Base-by-base conservation (phyloP, 352 stramenopile genomes). In the Halophytophthora polymorphica region DNA sequence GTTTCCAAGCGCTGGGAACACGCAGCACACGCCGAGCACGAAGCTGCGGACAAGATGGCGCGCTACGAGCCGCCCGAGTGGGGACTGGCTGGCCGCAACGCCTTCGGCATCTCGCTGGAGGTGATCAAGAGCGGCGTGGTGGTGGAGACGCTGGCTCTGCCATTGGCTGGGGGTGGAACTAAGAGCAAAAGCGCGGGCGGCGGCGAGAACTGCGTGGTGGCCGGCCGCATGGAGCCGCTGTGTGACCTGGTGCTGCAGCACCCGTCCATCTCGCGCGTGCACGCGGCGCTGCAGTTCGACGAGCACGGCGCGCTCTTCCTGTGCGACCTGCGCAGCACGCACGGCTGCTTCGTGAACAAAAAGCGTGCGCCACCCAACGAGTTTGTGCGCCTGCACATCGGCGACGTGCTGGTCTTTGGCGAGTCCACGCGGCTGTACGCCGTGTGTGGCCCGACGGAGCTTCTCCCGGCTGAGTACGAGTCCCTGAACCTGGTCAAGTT, bases 321-420 rank as follows among this genome's bases (percentile, higher is more conserved):
- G 31, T 57, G 70, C 38, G 88, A 96, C 61, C 48, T 88, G 21
- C 58, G 59, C 35, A 94, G 82, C 63, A 93, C 85, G 6, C 78
- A 96, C 50, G 88, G 88, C 33, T 94, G 80, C 40, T 87, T 79
- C 37, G 63, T 96, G 31, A 96, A 96, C 58, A 96, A 96, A 66
- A 73, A 73, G 25, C 73, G 78, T 8, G 39, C 78, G 8, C 12
- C 48, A 10, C 31, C 72, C 2, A 53, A 69, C 4, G 64, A 86
- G 28, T 92, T 83, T 46, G 53, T 75, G 57, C 67, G 67, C 6
- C 55, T 96, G 37, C 63, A 87, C 48, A 77, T 95, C 36, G 88
- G 88, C 25, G 88, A 96, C 64, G 58, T 96, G 35, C 15, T 96
- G 13, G 78, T 71, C 15, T 96, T 96, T 65, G 88, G 83, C n/a